Percentiles rank a stretch among this genome's conserved stretches.
Conservation (phyloP, 2,329 filamentous ascomycete species). For the Geosmithia morbida region DNA sequence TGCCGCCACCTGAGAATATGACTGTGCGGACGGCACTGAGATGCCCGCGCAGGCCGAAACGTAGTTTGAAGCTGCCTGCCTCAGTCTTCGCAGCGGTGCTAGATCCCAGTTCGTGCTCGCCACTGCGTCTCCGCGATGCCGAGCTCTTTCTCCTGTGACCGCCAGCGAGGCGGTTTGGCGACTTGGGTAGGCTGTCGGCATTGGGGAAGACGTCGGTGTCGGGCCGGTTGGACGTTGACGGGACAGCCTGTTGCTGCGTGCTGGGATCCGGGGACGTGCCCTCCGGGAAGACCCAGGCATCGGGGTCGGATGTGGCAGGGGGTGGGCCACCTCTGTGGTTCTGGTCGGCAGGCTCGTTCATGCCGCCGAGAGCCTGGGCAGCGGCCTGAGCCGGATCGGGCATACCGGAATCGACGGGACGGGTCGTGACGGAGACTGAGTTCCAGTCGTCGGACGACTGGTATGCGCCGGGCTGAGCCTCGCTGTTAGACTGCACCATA, state of each 20-base stretch:
- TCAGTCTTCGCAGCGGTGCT: slow-evolving; percentile 47
- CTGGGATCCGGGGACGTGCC: slow-evolving; percentile 45
- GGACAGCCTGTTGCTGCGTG: slow-evolving; percentile 25
- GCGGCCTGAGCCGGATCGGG: slow-evolving; percentile 18
- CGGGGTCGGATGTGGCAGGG: slow-evolving; percentile 34
- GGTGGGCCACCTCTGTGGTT: slow-evolving; percentile 26
- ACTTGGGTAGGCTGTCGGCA: slow-evolving; percentile 68
- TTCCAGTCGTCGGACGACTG: slow-evolving; percentile 20
- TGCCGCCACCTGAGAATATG: slow-evolving; percentile 93
- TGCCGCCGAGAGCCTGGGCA: slow-evolving; percentile 20
- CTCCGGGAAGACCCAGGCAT: slow-evolving; percentile 92
- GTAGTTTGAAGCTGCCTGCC: slow-evolving; percentile 71
- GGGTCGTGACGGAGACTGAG: slow-evolving; percentile 17
- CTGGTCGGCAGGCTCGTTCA: slow-evolving; percentile 25
- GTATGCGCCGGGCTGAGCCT: slow-evolving; percentile 27
- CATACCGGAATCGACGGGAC: slow-evolving; percentile 17
- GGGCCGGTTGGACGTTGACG: slow-evolving; percentile 45
- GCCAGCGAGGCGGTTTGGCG: slow-evolving; percentile 53
- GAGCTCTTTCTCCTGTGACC: slow-evolving; percentile 73
- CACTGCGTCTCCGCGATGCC: slow-evolving; percentile 51
- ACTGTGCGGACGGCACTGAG: slow-evolving; percentile 87
- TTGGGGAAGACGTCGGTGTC: slow-evolving; percentile 82
- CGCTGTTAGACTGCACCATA: slow-evolving; percentile 36
- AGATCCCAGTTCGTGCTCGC: slow-evolving; percentile 49
- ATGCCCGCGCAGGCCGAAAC: slow-evolving; percentile 83